Base-by-base conservation (phyloP, 2,329 filamentous ascomycete genomes). In the Botrytis fragariae region DNA sequence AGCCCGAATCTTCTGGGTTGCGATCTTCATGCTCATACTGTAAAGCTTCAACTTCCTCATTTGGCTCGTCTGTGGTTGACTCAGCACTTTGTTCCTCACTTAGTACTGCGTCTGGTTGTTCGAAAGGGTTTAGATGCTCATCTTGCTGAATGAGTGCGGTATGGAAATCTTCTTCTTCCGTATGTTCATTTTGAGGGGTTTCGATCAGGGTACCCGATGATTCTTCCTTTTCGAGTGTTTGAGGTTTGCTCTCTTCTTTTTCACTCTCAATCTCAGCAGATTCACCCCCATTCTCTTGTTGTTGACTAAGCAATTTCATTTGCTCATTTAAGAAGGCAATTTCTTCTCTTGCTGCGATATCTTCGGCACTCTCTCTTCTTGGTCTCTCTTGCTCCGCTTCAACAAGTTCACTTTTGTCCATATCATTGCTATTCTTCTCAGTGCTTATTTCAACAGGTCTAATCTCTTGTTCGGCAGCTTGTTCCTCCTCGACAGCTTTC, bases 401-500 rank as follows among this genome's bases (percentile, higher is more conserved):
- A 29, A 37, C 10, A 32, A 20, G 12, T 32, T 69, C 25, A 25
- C 12, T 22, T 29, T 7, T n/a, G 10, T 29, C 9, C 1, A 54
- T 1, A 42, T 8, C 25, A 10, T 16, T 29, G 25, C n/a, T 29
- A 42, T 57, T 12, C 18, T 68, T n/a, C 18, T 14, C 25, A 16
- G 4, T 22, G 5, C 25, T 39, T 22, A 29, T 1, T 1, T 39
- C 64, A 12, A 14, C 35, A 22, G 35, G 25, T 20, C 57, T 20
- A 9, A 16, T 39, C 10, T 4, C 18, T 20, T 48, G 35, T 14
- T 64, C 60, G 4, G 25, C 54, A 16, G 51, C 32, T 39, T 71
- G 32, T 32, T 77, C 74, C n/a, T 42, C 73, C 39, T 45, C 42
- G 2, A 72, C 74, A 39, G 70, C 69, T 69, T 75, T 77, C 67